Evolutionary conservation across 441 rosid species (phyloP).

Genomic region (Bocquillonia castaneifolia): DNA sequence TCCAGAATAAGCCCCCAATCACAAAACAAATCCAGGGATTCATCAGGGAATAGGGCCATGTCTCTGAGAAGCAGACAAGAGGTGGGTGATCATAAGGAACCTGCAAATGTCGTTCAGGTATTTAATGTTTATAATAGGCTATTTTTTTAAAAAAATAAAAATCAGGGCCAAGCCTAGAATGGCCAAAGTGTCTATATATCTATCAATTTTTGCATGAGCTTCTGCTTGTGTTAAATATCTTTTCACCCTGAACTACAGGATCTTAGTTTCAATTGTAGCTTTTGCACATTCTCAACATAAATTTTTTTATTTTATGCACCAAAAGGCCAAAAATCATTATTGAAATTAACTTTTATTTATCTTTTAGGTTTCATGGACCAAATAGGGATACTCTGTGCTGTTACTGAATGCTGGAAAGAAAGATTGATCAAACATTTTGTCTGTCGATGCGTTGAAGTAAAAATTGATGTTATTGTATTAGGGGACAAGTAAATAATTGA

Average conservation of each 20-base stretch:
- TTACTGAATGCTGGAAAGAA: background rate
- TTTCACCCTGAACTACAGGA: background rate
- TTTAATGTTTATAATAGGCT: background rate
- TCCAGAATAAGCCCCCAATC: conserved; percentile 25
- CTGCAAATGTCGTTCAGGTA: conserved; percentile 31
- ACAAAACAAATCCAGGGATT: conserved; percentile 33
- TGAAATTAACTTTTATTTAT: background rate
- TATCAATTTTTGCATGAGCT: background rate
- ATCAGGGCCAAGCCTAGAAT: background rate
- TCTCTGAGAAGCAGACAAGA: conserved; percentile 36
- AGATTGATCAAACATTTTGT: background rate
- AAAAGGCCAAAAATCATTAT: background rate
- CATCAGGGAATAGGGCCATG: conserved; percentile 29
- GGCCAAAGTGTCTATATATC: background rate
- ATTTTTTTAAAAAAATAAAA: background rate
- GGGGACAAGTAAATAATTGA: background rate
- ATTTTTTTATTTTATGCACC: too few relatives aligned
- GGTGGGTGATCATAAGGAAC: conserved; percentile 32
- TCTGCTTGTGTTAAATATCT: background rate
- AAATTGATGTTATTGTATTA: background rate
- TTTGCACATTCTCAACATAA: too few relatives aligned
- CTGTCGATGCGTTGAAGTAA: background rate
- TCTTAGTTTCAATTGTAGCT: background rate
- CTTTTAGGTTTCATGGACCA: background rate
- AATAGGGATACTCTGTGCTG: background rate